Percentiles rank a stretch among this genome's conserved stretches.
Evolutionary conservation across 768 basidiomycete genomes (phyloP).

Genomic region (Termitomyces sp.): DNA sequence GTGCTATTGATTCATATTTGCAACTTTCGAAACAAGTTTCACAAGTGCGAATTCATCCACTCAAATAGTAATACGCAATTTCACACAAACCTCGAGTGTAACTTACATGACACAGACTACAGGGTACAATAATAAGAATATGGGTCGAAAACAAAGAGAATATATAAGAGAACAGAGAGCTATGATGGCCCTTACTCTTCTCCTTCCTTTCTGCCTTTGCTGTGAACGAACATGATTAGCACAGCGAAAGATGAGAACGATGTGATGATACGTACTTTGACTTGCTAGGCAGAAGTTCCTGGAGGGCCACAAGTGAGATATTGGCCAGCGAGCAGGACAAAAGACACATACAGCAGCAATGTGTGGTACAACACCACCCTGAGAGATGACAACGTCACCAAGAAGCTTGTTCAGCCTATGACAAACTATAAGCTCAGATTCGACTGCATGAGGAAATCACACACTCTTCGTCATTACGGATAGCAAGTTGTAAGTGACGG

Average conservation of each 20-base stretch:
- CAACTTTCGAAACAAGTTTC: not conserved
- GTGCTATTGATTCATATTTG: slow-evolving; percentile 1
- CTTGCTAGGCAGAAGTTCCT: slow-evolving; percentile 39
- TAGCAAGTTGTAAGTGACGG: slow-evolving; percentile 90
- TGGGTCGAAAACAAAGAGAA: slow-evolving; percentile 13
- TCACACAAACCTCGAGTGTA: slow-evolving; percentile 1
- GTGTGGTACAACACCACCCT: slow-evolving; percentile 88
- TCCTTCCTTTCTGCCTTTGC: slow-evolving; percentile 35
- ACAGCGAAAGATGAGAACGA: not conserved
- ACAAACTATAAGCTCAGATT: slow-evolving; percentile 1
- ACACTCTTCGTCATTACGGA: slow-evolving; percentile 90
- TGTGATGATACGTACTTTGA: slow-evolving; percentile 21
- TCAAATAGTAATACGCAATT: not conserved
- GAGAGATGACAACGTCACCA: slow-evolving; percentile 85
- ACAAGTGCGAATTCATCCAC: not conserved
- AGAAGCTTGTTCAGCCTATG: slow-evolving; percentile 64
- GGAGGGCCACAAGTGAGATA: not conserved
- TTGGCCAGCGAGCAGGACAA: not conserved
- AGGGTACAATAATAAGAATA: slow-evolving; percentile 15
- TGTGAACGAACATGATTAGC: slow-evolving; percentile 8
- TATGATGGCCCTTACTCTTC: slow-evolving; percentile 26
- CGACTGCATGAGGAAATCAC: slow-evolving; percentile 14
- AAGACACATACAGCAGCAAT: slow-evolving; percentile 38
- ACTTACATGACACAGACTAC: slow-evolving; percentile 12
- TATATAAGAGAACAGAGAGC: slow-evolving; percentile 8